Conservation (phyloP, 768 basidiomycete species). For the Tricholoma sp. region DNA sequence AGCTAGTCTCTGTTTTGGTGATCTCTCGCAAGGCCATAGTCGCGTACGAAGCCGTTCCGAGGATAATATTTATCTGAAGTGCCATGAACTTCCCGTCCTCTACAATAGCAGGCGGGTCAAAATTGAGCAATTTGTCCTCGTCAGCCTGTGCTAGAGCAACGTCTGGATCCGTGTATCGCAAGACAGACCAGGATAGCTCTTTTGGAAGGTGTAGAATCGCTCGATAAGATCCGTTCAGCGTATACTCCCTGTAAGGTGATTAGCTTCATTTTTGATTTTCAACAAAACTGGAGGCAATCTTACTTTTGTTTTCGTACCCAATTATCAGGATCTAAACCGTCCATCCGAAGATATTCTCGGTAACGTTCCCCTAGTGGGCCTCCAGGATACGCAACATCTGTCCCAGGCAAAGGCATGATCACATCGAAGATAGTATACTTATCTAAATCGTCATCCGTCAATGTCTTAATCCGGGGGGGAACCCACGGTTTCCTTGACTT, state of each 20-base stretch:
- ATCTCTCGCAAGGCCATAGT: conserved; percentile 97
- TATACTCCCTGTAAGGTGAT: conserved; percentile 70
- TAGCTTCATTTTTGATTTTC: background rate
- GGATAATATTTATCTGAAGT: conserved; percentile 76
- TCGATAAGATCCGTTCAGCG: conserved; percentile 89
- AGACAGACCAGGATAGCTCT: conserved; percentile 73
- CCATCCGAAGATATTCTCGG: conserved; percentile 70
- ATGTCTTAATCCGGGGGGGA: conserved; percentile 66
- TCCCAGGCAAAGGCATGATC: conserved; percentile 95
- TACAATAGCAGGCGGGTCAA: conserved; percentile 62
- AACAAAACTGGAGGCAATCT: conserved; percentile 15
- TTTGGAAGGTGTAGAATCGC: conserved; percentile 84
- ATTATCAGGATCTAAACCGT: conserved; percentile 88
- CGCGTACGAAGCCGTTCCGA: conserved; percentile 92
- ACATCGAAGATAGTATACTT: conserved; percentile 91
- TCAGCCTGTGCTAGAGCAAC: conserved; percentile 90
- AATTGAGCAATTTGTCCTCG: conserved; percentile 85
- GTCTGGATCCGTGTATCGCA: conserved; percentile 92
- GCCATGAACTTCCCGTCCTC: conserved; percentile 84
- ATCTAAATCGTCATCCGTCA: conserved; percentile 72
- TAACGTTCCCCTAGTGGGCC: conserved; percentile 86
- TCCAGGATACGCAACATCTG: conserved; percentile 88
- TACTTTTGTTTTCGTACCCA: conserved; percentile 89
- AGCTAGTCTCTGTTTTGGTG: conserved; percentile 93
- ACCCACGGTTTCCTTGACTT: conserved; percentile 53